These are phyloP conservation scores for Kokia cookei DNA, from an alignment of 441 rosid genomes.

Conservation along the genomic window DNA sequence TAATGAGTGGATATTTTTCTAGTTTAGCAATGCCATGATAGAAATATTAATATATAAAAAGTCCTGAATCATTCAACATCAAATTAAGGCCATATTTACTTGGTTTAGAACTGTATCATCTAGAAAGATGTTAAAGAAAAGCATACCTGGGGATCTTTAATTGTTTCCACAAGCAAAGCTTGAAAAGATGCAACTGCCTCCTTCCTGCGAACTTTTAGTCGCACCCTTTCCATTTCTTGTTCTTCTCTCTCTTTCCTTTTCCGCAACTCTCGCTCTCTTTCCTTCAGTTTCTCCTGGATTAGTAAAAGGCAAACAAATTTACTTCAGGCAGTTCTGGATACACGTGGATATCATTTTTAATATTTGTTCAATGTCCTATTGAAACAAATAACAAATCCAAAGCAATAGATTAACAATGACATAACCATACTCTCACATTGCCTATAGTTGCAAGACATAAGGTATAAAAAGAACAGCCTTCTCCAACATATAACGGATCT, in stretches of 20 bases:
- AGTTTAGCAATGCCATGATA: background rate
- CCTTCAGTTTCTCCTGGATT: conserved; percentile 80
- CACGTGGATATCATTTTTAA: background rate
- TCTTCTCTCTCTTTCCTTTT: conserved; percentile 96
- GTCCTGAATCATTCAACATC: background rate
- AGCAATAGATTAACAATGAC: background rate
- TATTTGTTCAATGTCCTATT: background rate
- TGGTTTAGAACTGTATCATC: background rate
- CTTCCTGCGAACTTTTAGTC: conserved; percentile 79
- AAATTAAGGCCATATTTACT: background rate
- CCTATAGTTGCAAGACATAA: background rate
- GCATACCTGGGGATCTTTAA: conserved; percentile 87
- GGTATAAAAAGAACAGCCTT: background rate
- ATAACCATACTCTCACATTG: background rate
- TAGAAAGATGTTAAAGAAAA: conserved; percentile 1
- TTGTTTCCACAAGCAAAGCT: conserved; percentile 91
- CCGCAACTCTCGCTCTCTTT: conserved; percentile 83
- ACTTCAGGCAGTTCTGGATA: background rate
- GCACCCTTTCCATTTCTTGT: conserved; percentile 94
- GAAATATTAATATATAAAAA: background rate
- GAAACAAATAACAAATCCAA: background rate
- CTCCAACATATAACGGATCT: background rate
- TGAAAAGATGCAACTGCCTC: conserved; percentile 86
- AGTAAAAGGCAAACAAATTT: background rate
- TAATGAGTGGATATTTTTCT: background rate